Percentiles rank a stretch among this genome's conserved stretches.
phyloP scores from a whole-genome alignment of 2,329 filamentous ascomycete species.

The Coniochaeta sp. region DNA sequence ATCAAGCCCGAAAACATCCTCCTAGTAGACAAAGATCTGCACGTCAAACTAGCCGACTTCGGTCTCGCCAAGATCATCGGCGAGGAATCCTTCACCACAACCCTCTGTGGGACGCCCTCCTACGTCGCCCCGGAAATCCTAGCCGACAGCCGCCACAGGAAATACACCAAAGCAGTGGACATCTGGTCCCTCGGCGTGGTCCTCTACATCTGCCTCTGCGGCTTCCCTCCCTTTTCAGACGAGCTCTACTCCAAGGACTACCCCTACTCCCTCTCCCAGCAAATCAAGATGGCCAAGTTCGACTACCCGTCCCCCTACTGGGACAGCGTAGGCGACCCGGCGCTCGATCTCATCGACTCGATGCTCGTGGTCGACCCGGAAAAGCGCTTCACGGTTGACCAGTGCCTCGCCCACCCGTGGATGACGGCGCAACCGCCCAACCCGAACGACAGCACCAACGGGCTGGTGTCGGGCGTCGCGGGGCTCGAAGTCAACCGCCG shows the following conservation, averaged over 20 bases:
- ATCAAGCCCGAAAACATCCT: conserved; percentile 98
- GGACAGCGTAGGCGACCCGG: conserved; percentile 80
- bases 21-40: conserved; percentile 74
- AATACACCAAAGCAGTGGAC: conserved; percentile 92
- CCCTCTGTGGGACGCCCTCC: conserved; percentile 90
- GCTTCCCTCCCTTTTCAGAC: conserved; percentile 94
- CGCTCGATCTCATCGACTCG: conserved; percentile 84
- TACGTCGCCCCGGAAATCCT: conserved; percentile 96
- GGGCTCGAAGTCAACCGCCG: conserved; percentile 78
- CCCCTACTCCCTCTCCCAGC: conserved; percentile 78
- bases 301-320: conserved; percentile 97
- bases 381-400: conserved; percentile 78
- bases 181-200: conserved; percentile 98
- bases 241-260: conserved; percentile 77
- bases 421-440: conserved; percentile 55
- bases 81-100: conserved; percentile 96
- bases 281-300: conserved; percentile 83
- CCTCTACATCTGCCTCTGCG: conserved; percentile 92
- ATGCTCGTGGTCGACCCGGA: conserved; percentile 90
- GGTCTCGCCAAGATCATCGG: conserved; percentile 97
- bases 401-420: conserved; percentile 91
- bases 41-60: conserved; percentile 92
- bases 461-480: conserved; percentile 79
- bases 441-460: conserved; percentile 81
- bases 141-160: conserved; percentile 70